phyloP scores from a whole-genome alignment of 108 stramenopile genomes.

The Thalassiosira profunda region DNA sequence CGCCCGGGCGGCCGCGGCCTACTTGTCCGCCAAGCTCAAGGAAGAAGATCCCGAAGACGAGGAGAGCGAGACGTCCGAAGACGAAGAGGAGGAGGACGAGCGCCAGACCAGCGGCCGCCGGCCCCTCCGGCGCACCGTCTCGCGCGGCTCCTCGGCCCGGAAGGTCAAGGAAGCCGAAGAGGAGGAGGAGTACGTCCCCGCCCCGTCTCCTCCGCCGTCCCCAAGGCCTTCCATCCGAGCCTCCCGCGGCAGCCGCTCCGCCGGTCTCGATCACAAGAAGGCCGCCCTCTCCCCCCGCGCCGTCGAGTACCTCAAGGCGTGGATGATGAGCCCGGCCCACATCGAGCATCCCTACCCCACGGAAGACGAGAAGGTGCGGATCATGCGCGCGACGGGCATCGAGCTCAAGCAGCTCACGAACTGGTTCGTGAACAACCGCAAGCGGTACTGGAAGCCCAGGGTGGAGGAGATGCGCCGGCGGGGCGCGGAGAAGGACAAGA shows the following conservation, averaged over 20 bases:
- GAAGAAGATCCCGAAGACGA: conserved; percentile 1
- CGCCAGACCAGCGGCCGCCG: not conserved
- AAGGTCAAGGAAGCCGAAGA: not conserved
- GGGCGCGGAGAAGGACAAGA: not conserved
- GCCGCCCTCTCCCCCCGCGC: conserved; percentile 34
- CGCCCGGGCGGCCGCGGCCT: conserved; percentile 27
- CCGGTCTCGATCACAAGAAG: conserved; percentile 23
- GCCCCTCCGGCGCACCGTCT: not conserved
- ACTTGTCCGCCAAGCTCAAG: conserved; percentile 5
- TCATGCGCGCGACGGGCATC: conserved; percentile 49
- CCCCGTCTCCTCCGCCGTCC: not conserved
- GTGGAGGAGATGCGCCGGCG: conserved; percentile 37
- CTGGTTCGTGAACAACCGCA: conserved; percentile 63
- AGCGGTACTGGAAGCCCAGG: conserved; percentile 59
- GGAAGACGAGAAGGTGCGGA: conserved; percentile 44
- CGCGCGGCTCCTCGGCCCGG: not conserved
- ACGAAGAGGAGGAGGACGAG: not conserved
- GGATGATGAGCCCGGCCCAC: conserved; percentile 53
- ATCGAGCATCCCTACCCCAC: conserved; percentile 65
- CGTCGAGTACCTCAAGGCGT: conserved; percentile 54
- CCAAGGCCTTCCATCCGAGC: not conserved
- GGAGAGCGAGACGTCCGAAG: not conserved
- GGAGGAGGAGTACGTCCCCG: too few relatives aligned
- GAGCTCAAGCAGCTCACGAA: conserved; percentile 60
- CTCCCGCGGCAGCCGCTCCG: not conserved